Evolutionary conservation across 441 rosid species (phyloP).

Genomic region (Melastoma candidum): DNA sequence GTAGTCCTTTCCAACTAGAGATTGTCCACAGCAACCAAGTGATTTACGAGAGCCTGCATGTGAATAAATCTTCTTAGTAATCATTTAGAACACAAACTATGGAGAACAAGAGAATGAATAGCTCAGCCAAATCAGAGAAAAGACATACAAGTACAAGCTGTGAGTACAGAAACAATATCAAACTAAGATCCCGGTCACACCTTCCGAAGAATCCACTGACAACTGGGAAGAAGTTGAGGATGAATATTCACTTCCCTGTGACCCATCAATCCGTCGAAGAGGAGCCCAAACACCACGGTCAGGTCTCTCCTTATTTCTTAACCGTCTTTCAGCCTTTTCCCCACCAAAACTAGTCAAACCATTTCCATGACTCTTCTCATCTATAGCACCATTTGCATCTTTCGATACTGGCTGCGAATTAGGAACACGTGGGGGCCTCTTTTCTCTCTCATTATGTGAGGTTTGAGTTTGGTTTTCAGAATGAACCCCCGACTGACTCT

Average conservation of each 20-base stretch:
- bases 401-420: slow-evolving; percentile 25
- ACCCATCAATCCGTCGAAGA: slow-evolving; percentile 52
- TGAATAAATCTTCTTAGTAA: not conserved
- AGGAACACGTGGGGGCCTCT: slow-evolving; percentile 38
- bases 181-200: slow-evolving; percentile 16
- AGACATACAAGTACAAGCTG: not conserved
- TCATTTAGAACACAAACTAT: not conserved
- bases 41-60: slow-evolving; percentile 49
- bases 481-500: slow-evolving; percentile 28
- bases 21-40: slow-evolving; percentile 38
- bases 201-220: slow-evolving; percentile 38
- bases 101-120: not conserved
- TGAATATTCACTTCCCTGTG: slow-evolving; percentile 43
- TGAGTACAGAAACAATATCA: not conserved
- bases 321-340: slow-evolving; percentile 50
- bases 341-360: slow-evolving; percentile 28
- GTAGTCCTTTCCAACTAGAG: slow-evolving; percentile 34
- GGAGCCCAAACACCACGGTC: slow-evolving; percentile 59
- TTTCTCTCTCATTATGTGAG: slow-evolving; percentile 36
- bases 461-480: slow-evolving; percentile 38
- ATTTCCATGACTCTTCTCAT: slow-evolving; percentile 33
- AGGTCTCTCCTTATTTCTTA: slow-evolving; percentile 55
- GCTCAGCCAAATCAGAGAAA: not conserved
- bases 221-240: slow-evolving; percentile 35
- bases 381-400: slow-evolving; percentile 40